Percentiles rank a stretch among this genome's conserved stretches.
Conservation (phyloP, 1,284 basidiomycete genomes). For the Exobasidium rhododendri region DNA sequence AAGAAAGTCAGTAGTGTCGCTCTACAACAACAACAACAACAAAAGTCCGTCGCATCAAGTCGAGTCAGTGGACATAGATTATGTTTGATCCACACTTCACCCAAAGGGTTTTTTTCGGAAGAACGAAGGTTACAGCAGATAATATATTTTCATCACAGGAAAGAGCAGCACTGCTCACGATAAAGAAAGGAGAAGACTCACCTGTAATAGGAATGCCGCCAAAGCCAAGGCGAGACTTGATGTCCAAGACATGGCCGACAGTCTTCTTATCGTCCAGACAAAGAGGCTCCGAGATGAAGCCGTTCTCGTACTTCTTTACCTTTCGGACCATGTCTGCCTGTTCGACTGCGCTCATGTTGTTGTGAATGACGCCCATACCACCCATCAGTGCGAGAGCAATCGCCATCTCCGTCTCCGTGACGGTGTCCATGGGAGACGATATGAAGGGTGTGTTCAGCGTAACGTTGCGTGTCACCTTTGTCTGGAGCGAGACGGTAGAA, state of each 20-base stretch:
- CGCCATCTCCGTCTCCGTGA: constrained; percentile 96
- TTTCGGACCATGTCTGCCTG: constrained; percentile 96
- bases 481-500: constrained; percentile 75
- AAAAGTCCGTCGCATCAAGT: neutral
- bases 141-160: constrained; percentile 60
- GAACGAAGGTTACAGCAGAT: constrained; percentile 76
- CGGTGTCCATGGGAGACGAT: constrained; percentile 99
- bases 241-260: constrained; percentile 86
- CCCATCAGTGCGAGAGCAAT: constrained; percentile 67
- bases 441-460: constrained; percentile 91
- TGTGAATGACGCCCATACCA: constrained; percentile 97
- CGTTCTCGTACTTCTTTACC: constrained; percentile 93
- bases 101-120: constrained; percentile 65
- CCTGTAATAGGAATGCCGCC: constrained; percentile 97
- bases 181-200: constrained; percentile 57
- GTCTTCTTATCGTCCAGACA: constrained; percentile 73
- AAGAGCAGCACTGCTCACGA: neutral
- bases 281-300: constrained; percentile 88
- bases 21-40: neutral
- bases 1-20: neutral
- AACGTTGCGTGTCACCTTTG: constrained; percentile 84
- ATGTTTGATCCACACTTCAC: constrained; percentile 59
- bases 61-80: constrained; percentile 56
- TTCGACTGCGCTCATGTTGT: constrained; percentile 82
- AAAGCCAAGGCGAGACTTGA: constrained; percentile 89